Evolutionary conservation across 176 grass and related monocot species (phyloP).

Genomic region (Puccinellia tenuiflora): DNA sequence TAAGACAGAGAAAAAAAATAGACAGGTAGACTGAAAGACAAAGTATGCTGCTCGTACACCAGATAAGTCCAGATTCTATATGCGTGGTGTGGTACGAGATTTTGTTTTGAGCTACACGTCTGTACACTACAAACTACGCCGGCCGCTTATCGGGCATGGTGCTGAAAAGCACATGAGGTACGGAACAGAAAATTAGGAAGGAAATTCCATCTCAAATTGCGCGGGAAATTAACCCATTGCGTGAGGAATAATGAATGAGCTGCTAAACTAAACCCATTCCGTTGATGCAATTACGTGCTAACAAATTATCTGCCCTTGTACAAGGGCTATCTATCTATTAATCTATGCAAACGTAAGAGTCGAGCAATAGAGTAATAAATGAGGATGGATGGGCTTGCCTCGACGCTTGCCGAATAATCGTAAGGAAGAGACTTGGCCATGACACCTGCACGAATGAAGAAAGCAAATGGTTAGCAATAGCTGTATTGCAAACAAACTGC

Average conservation of each 20-base stretch:
- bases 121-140: background rate
- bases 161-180: conserved; percentile 17
- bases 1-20: background rate
- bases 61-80: background rate
- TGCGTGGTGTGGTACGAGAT: background rate
- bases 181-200: background rate
- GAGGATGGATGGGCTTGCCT: conserved; percentile 31
- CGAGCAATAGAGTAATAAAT: background rate
- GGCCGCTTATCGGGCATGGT: conserved; percentile 18
- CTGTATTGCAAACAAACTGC: no score
- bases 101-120: conserved; percentile 1
- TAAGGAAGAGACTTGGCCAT: conserved; percentile 43
- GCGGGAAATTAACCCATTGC: background rate
- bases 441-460: background rate
- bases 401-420: conserved; percentile 64
- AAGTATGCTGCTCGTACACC: background rate
- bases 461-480: background rate
- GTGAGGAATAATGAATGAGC: background rate
- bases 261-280: background rate
- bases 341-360: background rate
- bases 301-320: background rate
- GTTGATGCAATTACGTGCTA: background rate
- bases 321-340: background rate
- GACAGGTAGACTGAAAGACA: background rate
- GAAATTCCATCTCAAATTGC: conserved; percentile 23